Base-by-base conservation (phyloP, 2,329 filamentous ascomycete genomes). In the Verticillium longisporum region DNA sequence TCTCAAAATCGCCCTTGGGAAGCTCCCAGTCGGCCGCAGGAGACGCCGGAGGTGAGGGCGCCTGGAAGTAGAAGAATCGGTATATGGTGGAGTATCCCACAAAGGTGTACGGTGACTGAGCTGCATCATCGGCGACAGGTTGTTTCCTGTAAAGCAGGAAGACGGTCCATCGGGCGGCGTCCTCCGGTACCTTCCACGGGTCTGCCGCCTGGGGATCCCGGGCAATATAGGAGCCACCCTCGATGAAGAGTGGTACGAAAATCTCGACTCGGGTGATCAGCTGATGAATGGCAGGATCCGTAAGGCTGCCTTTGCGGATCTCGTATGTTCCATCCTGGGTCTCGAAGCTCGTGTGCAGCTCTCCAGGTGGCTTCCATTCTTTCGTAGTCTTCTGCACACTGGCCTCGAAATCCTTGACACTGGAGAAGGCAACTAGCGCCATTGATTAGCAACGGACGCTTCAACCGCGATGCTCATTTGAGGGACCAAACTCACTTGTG, bases 71-170 rank as follows among this genome's bases (percentile, higher is more conserved):
- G 80, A 89, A 97, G 77, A 92, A 94, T 57, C 91, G 87, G 75
- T 97, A 97, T 37, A 94, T 88, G 1, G 94, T 98, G 15, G 89
- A 88, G 74, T 96, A 98, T 61, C 95, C 95, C 38, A 91, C 87
- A 66, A 99, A 91, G 2, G 86, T 84, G 72, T 97, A 97, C n/a
- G 83, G 78, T 14, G 80, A 82, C 59, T 77, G 79, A 10, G 74
- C 76, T 11, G 80, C 73, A 1, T 74, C 68, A 3, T 71, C 69
- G 1, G 73, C 59, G 1, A 70, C 67, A 4, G 76, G 75, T 63
- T 83, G 83, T 70, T 89, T 89, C 67, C 88, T 84, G 74, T 89
- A 94, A 61, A 97, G 79, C 67, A 97, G 87, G 76, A 92, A 98
- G n/a, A 98, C 77, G 0, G 90, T 92, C 95, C 95, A 99, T 68